Base-by-base conservation (phyloP, 2,329 filamentous ascomycete species). In the Calonectria ilicicola region DNA sequence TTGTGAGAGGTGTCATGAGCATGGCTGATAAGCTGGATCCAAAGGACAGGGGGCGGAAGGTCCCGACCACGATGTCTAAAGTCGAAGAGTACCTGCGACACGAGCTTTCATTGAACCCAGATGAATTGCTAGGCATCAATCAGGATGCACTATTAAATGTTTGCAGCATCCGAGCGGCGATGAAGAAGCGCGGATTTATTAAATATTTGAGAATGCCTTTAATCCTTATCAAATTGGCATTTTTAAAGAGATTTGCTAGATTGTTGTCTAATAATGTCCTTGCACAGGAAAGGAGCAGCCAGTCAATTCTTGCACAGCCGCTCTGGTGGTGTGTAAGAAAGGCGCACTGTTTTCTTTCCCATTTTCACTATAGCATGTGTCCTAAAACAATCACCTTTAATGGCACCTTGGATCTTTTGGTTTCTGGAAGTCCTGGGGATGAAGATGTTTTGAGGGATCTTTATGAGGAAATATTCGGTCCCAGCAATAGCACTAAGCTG, bases 1-100 rank as follows among this genome's bases (percentile, higher is more conserved):
- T 60, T 5, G 49, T 70, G 8, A 66, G 47, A 15, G 51, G 38
- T 9, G 42, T 66, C 17, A 70, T 66, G 68, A 62, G 40, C 21
- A 70, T 70, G 68, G 68, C 68, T 15, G 49, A 70, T 49, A 70
- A 65, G 19, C 68, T 70, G 3, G 49, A 66, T n/a, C 49, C 62
- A 2, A 51, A 62, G 3, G 62, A 70, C 32, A 35, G 9, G 17
- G 68, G 68, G 12, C 60, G 68, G 15, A 60, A 56, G n/a, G 62
- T 70, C 29, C 68, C 62, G 15, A 47, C 27, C 2, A 70, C 67
- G 6, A 64, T 70, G 46, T 9, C 19, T 2, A 21, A 58, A 47
- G 67, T 70, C 1, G 60, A 70, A 38, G 35, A 58, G 40, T 70
- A 56, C 26, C n/a, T 70, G 38, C 23, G 9, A 29, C 47, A 15